Evolutionary conservation across 805 yeast species (phyloP), one percentile per base, ranked within the genome.

Genomic region (Ogataea methanolica): DNA sequence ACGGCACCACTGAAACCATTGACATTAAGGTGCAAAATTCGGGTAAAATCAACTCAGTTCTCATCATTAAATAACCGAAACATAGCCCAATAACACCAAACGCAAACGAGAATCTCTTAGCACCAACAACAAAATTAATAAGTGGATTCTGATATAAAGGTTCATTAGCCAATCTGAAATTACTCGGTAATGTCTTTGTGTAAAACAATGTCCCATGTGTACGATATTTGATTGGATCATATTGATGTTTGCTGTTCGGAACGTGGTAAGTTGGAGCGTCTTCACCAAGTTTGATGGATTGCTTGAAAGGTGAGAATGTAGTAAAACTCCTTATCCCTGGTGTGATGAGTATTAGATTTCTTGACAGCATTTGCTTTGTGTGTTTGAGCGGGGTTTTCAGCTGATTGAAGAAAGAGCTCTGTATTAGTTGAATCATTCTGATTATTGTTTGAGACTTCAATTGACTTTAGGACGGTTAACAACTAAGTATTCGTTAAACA

Each of bases 131-230:
- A 47, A 82, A 81, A 41, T 77, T 75, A 7, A 79, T 71, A 2
- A 82, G 72, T 0, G 90, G 88, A 0, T 85, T 80, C 43, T 72
- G 77, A 56, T 86, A 86, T 23, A 86, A 55, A 3, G 91, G 85
- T 50, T 71, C 72, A 56, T 80, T 76, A 2, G 86, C 80, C 6
- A 82, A 66, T 44, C 88, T 66, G 48, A 61, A 75, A 23, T 80
- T 72, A 5, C 69, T 60, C 6, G 82, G 82, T 22, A 85, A 60
- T n/a, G 73, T 46, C 36, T 55, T 42, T 7, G 45, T 47, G 43
- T 58, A 53, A 23, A 67, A 53, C n/a, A 57, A 51, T 1, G 69
- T 56, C 2, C 69, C 69, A 31, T 60, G 65, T 1, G 67, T 54
- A 45, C 68, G 51, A 34, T 59, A 58, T 11, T 50, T 52, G 16